Evolutionary conservation across 2,329 filamentous ascomycete genomes (phyloP).

Genomic region (Anisogramma anomala): DNA sequence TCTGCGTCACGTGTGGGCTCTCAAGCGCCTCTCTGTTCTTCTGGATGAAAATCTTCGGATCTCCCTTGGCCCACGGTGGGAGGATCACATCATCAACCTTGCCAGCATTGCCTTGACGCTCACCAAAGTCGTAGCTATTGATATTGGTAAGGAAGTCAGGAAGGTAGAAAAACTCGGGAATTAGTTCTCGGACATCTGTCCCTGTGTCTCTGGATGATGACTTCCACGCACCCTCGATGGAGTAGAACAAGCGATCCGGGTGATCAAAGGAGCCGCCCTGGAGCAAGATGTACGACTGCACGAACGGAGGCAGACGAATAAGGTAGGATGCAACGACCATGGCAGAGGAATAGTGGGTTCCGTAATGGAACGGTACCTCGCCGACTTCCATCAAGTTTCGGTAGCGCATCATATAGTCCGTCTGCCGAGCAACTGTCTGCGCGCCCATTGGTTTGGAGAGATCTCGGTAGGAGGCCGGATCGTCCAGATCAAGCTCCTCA

Average conservation of each 20-base stretch:
- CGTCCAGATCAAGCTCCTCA: conserved; percentile 74
- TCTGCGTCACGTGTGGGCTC: conserved; percentile 80
- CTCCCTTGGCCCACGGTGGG: conserved; percentile 95
- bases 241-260: conserved; percentile 89
- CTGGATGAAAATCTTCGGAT: conserved; percentile 87
- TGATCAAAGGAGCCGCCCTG: conserved; percentile 97
- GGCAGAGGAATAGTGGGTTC: conserved; percentile 95
- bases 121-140: conserved; percentile 89
- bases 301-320: conserved; percentile 89
- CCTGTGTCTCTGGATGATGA: conserved; percentile 85
- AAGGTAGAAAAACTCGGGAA: conserved; percentile 93
- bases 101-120: conserved; percentile 66
- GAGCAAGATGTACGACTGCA: conserved; percentile 85
- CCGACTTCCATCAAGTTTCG: conserved; percentile 83
- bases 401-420: conserved; percentile 74
- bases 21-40: conserved; percentile 95
- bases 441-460: conserved; percentile 94
- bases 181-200: conserved; percentile 87
- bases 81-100: conserved; percentile 76
- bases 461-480: conserved; percentile 80
- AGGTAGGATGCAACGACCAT: conserved; percentile 98
- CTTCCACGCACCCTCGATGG: conserved; percentile 79
- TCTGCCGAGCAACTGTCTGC: conserved; percentile 64
- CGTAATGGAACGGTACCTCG: conserved; percentile 90
- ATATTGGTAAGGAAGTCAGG: conserved; percentile 91